Base-by-base conservation (phyloP, 2,329 filamentous ascomycete species). In the Cladosporium velox region DNA sequence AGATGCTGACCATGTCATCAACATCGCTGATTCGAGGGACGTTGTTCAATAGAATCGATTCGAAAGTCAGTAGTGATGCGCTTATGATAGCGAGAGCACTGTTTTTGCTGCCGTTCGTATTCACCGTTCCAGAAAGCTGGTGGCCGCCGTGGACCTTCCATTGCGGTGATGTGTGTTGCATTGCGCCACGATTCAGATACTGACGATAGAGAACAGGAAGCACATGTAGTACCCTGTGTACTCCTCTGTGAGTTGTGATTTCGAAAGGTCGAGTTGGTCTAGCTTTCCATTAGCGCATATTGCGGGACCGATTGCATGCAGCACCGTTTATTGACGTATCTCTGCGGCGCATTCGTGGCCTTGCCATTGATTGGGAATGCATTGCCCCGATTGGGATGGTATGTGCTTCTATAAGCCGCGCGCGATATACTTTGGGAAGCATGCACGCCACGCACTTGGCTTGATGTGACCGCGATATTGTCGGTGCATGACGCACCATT, bases 11-110 rank as follows among this genome's bases (percentile, higher is more conserved):
- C 47, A 62, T 54, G 7, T 62, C 44, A 18, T 38, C 4, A 4
- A 62, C 47, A 30, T 62, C 59, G 44, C 47, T 62, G 44, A 54
- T 62, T 5, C 47, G 59, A 38, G 59, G 59, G 14, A 62, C 32
- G 6, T 62, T 62, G 44, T 30, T 38, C n/a, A 62, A 34, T 8
- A 32, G 24, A 24, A 62, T n/a, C 18, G 44, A 30, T 6, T 62
- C 47, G 6, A 30, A 26, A 4, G 59, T 54, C 14, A 54, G 4
- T 2, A 61, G n/a, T 8, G 59, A 35, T 24, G 59, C 41, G 15
- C 59, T 49, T 4, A 61, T 26, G 2, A 61, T 61, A 10, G 38
- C 59, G 2, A 61, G n/a, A n/a, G 59, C 59, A n/a, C 59, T 61
- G 41, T 61, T 54, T 21, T 62, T 62, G 59, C 47, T 62, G 11